Base-by-base conservation (phyloP, 176 grass and related monocot species). In the Olyra latifolia region DNA sequence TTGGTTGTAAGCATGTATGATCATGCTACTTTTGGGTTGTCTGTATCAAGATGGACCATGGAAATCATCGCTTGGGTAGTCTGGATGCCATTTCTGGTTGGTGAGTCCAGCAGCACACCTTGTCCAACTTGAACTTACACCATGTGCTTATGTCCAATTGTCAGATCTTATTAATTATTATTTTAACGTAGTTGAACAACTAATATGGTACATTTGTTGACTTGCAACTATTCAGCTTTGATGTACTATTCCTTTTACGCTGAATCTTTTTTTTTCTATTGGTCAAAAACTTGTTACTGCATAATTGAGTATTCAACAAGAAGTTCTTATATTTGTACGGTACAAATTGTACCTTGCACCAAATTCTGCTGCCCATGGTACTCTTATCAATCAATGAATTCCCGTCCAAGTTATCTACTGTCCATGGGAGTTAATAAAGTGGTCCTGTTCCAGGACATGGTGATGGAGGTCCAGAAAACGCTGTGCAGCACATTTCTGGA, bases 381-480 rank as follows among this genome's bases (percentile, higher is more conserved):
- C 58, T 47, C 29, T 85, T 85, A 17, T 14, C 45, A 74, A 78
- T 78, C 16, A 74, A 65, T 65, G 30, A 49, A 23, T 74, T 83
- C 10, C 32, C 49, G 69, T 81, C 22, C 10, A 57, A 23, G 20
- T 23, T 55, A 79, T 79, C 67, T 24, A 20, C 22, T 50, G 46
- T 5, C 10, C 38, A 6, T 4, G 25, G 47, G 17, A 55, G 65
- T n/a, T 78, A 40, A 77, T 17, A 78, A 84, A 49, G 14, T 62
- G 13, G 19, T 44, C 28, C 47, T 43, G 12, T 66, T 71, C 27
- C 68, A 93, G 94, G 94, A 97, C 87, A 38, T 97, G 74, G 92
- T 85, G 74, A 86, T 74, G 71, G 92, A 93, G 72, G 92, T 93
- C 52, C 90, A 91, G 64, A 88, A 66, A 28, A 90, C 92, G 1